phyloP scores from a whole-genome alignment of 192 early-diverging fungal species.

The Dispira parvispora region DNA sequence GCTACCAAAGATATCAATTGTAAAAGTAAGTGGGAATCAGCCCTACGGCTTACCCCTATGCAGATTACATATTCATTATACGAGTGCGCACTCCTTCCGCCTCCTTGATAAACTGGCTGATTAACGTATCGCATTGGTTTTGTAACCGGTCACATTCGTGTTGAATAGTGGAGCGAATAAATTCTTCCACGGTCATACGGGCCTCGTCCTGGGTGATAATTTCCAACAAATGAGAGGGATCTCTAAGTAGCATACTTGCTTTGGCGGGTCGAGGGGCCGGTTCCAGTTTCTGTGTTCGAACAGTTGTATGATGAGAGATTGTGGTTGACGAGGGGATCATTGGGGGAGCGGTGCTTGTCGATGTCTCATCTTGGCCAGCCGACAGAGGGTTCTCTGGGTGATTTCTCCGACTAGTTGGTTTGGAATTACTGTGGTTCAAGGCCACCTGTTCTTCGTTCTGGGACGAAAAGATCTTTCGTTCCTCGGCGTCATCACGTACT shows the following conservation, averaged over 20 bases:
- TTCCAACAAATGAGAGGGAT: neutral
- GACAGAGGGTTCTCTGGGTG: neutral
- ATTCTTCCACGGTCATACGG: conserved; percentile 29
- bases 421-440: neutral
- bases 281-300: neutral
- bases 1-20: too few relatives aligned
- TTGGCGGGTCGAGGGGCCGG: conserved; percentile 1
- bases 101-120: neutral
- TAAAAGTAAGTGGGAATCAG: too few relatives aligned
- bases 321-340: neutral
- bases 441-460: neutral
- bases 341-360: neutral
- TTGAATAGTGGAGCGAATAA: conserved; percentile 19
- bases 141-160: conserved; percentile 10
- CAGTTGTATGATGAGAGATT: neutral
- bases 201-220: conserved; percentile 19
- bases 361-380: neutral
- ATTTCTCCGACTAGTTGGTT: neutral
- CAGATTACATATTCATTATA: too few relatives aligned
- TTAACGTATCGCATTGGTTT: neutral
- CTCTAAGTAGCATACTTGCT: neutral
- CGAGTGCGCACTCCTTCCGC: neutral
- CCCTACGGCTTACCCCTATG: too few relatives aligned
- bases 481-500: too few relatives aligned
- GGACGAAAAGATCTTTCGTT: too few relatives aligned